phyloP scores from a whole-genome alignment of 2,329 filamentous ascomycete species.

The Penicillium sp. region DNA sequence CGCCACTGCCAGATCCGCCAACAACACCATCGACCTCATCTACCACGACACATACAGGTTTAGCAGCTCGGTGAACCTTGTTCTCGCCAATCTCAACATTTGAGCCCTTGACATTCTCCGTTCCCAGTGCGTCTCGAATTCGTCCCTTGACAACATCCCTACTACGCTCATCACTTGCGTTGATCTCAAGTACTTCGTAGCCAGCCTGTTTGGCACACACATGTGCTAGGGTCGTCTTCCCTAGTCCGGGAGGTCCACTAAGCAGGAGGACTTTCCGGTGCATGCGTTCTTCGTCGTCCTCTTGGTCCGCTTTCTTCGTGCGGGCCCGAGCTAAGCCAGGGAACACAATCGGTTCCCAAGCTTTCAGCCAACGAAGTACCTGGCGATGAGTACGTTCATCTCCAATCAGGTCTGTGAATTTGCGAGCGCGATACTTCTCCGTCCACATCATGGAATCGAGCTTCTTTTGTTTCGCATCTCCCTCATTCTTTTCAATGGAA shows the following conservation, averaged over 20 bases:
- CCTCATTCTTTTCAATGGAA: slow-evolving; percentile 32
- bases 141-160: slow-evolving; percentile 84
- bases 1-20: slow-evolving; percentile 70
- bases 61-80: slow-evolving; percentile 68
- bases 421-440: slow-evolving; percentile 91
- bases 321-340: slow-evolving; percentile 69
- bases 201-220: slow-evolving; percentile 94
- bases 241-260: slow-evolving; percentile 87
- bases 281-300: slow-evolving; percentile 66
- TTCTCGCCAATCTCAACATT: slow-evolving; percentile 49
- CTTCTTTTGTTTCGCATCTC: slow-evolving; percentile 29
- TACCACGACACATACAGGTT: slow-evolving; percentile 88
- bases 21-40: slow-evolving; percentile 97
- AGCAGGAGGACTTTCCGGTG: slow-evolving; percentile 88
- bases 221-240: slow-evolving; percentile 94
- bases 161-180: slow-evolving; percentile 93
- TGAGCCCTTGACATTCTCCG: slow-evolving; percentile 81
- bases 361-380: slow-evolving; percentile 90
- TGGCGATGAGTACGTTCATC: slow-evolving; percentile 91
- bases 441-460: slow-evolving; percentile 70
- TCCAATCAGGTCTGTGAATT: slow-evolving; percentile 89
- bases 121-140: slow-evolving; percentile 88
- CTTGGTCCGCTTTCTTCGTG: slow-evolving; percentile 43
- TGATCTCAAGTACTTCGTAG: slow-evolving; percentile 96
- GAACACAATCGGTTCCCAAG: slow-evolving; percentile 91